Conservation (phyloP, 139 green algal genomes). For the Micromonas commoda region DNA sequence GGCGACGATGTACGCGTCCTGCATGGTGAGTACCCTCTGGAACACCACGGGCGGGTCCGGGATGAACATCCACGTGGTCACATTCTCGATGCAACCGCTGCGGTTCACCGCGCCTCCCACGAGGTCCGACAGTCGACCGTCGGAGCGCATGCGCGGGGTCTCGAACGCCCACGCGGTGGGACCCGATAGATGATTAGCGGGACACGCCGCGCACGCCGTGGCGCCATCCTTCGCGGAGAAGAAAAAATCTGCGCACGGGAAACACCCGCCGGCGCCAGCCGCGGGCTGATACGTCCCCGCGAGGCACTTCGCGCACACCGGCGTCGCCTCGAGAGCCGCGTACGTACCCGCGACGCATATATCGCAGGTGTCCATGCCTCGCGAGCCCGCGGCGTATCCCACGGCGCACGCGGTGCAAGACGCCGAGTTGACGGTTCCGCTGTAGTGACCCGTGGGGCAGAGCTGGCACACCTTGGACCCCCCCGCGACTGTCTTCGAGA, state of each 20-base stretch:
- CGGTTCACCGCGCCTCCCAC: background rate
- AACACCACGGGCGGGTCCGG: background rate
- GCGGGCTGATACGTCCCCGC: background rate
- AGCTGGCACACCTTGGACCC: slow-evolving; percentile 12
- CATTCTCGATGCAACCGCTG: background rate
- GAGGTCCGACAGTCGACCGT: background rate
- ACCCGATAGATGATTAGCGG: too few species aligned
- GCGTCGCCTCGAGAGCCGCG: background rate
- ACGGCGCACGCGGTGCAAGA: background rate
- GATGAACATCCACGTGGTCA: background rate
- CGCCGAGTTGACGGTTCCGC: background rate
- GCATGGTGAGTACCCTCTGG: background rate
- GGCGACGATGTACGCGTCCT: background rate
- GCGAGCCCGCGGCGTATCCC: background rate
- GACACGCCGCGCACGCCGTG: background rate
- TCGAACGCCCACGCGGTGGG: background rate
- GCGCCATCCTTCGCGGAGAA: background rate
- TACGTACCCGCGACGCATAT: background rate
- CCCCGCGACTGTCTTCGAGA: background rate
- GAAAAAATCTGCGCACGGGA: background rate
- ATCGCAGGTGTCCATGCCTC: background rate
- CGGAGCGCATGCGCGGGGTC: slow-evolving; percentile 2
- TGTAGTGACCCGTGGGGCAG: background rate
- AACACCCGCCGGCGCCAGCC: background rate
- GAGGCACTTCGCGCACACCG: background rate